Conservation (phyloP, 2,329 filamentous ascomycete genomes). For the Grosmannia huntii region DNA sequence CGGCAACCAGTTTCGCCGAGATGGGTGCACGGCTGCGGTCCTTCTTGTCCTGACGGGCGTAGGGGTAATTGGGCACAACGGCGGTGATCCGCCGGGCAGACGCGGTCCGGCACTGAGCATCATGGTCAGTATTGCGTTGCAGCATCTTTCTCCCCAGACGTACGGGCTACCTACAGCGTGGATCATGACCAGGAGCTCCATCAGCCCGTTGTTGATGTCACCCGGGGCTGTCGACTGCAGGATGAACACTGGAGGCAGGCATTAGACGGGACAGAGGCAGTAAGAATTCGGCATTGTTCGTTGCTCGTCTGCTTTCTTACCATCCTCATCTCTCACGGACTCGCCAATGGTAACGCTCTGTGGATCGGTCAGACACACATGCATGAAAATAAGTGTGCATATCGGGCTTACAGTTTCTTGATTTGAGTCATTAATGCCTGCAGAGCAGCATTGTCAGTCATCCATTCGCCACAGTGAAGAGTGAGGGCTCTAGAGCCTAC, state of each 20-base stretch:
- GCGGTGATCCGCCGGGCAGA: slow-evolving; percentile 15
- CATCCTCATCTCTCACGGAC: slow-evolving; percentile 93
- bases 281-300: too few species aligned
- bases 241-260: slow-evolving; percentile 54
- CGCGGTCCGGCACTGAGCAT: slow-evolving; percentile 13
- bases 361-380: background rate
- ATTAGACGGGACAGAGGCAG: background rate
- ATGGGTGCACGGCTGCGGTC: slow-evolving; percentile 60
- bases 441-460: background rate
- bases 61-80: slow-evolving; percentile 70
- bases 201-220: slow-evolving; percentile 94
- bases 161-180: slow-evolving; percentile 43
- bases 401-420: slow-evolving; percentile 46
- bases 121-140: background rate
- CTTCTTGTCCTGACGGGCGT: slow-evolving; percentile 95
- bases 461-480: too few species aligned
- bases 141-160: background rate
- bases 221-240: slow-evolving; percentile 89
- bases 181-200: slow-evolving; percentile 98
- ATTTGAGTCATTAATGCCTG: slow-evolving; percentile 64
- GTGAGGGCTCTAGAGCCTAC: background rate
- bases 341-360: slow-evolving; percentile 81
- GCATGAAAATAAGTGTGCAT: background rate
- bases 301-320: background rate
- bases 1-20: slow-evolving; percentile 87